Conservation (phyloP, 2,329 filamentous ascomycete species). For the Ceratocystis huliohia region DNA sequence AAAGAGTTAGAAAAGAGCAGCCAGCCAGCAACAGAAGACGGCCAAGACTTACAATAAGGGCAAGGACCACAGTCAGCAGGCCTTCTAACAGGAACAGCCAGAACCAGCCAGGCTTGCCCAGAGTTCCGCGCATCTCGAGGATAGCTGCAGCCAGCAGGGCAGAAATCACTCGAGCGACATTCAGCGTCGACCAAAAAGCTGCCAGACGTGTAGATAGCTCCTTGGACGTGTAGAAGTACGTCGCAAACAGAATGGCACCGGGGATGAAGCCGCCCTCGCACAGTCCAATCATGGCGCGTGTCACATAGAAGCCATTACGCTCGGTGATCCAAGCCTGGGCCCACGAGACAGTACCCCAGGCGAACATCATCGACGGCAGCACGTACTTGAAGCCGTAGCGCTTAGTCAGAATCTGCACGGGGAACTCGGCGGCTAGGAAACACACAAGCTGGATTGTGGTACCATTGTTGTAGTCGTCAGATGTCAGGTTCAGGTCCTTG, state of each 20-base stretch:
- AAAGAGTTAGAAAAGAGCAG: neutral
- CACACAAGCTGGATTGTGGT: conserved; percentile 43
- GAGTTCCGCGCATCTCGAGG: conserved; percentile 49
- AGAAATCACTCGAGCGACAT: conserved; percentile 27
- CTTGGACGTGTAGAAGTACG: conserved; percentile 58
- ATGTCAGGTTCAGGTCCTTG: conserved; percentile 36
- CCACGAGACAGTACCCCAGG: conserved; percentile 33
- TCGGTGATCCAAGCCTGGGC: conserved; percentile 41
- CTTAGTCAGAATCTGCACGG: conserved; percentile 46
- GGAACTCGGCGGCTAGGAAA: conserved; percentile 45
- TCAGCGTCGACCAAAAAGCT: conserved; percentile 51
- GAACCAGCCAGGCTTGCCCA: conserved; percentile 40
- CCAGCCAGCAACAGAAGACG: neutral
- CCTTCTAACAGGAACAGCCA: conserved; percentile 58
- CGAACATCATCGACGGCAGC: conserved; percentile 39
- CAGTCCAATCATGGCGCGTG: conserved; percentile 40
- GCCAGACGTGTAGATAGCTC: conserved; percentile 55
- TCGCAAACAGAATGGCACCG: conserved; percentile 50
- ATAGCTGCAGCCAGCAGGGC: conserved; percentile 53
- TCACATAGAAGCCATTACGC: conserved; percentile 37
- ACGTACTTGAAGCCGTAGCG: conserved; percentile 44
- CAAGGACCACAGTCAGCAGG: conserved; percentile 52
- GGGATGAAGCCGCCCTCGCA: conserved; percentile 48
- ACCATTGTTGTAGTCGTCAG: conserved; percentile 46
- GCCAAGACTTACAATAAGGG: conserved; percentile 28